Evolutionary conservation across 2,329 filamentous ascomycete genomes (phyloP), one percentile per base, ranked within the genome.

Genomic region (Dothistroma septosporum): DNA sequence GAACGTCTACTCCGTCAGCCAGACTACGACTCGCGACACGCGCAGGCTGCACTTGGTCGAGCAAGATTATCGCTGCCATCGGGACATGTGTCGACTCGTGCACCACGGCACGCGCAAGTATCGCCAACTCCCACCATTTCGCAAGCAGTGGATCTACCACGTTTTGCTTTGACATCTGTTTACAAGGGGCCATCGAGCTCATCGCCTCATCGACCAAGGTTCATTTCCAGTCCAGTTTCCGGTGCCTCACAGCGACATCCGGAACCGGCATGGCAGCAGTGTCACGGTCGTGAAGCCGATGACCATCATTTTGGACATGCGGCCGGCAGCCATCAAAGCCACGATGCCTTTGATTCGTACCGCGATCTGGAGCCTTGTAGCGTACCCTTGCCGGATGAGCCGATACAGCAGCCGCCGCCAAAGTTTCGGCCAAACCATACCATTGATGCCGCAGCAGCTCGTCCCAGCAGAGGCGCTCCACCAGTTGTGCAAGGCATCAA

Each of bases 401-500:
- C 16, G 33, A 12, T 12, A n/a, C 24, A 11, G 4, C 22, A 2
- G 31, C 31, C 50, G n/a, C 16, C 2, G 31, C 21, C 50, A 53
- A 11, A 9, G 33, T 21, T 21, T 33, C 31, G 16, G 19, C 31
- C 50, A 53, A 10, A 32, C 9, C n/a, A 32, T 10, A 53, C 50
- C 4, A 12, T 11, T 16, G 35, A n/a, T 5, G 50, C 50, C 12
- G n/a, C 22, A 53, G 50, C 28, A n/a, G 16, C 50, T 11, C 31
- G 31, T 32, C n/a, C 22, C 19, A 33, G 31, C 31, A 53, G 50
- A 53, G 9, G 19, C 41, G 32, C 24, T 11, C 50, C 73, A 7
- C 79, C 82, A 1, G 70, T 79, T 0, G 76, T 84, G 49, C 82
- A 85, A 72, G 87, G 86, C 0, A 86, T 89, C 61, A 76, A 78